Percentiles rank a stretch among this genome's conserved stretches.
Evolutionary conservation across 176 grass and related monocot species (phyloP).

Genomic region (Oryza nivara): DNA sequence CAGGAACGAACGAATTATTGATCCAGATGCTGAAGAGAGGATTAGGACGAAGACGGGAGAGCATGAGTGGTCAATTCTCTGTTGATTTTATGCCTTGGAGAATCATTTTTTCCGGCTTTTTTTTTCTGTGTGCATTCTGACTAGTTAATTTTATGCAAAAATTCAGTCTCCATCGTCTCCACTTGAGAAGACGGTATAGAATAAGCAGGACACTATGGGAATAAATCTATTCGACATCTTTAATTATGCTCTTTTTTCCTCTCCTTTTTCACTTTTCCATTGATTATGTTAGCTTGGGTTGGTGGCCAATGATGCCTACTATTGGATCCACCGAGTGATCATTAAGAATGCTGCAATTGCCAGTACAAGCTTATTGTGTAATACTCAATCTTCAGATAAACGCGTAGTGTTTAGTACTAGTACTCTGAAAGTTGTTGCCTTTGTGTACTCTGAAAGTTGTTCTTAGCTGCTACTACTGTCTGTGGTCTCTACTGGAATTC

Average conservation of each 20-base stretch:
- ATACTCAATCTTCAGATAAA: not conserved
- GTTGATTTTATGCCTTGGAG: not conserved
- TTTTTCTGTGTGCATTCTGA: not conserved
- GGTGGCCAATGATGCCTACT: conserved; percentile 16
- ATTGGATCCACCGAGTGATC: conserved; percentile 1
- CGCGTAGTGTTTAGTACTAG: not conserved
- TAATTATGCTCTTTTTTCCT: not conserved
- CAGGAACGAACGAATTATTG: not conserved
- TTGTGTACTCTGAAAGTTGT: conserved; percentile 6
- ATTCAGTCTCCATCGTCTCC: not conserved
- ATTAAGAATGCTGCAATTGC: not conserved
- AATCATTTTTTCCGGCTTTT: not conserved
- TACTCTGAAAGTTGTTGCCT: too few relatives aligned
- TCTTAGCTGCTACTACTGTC: not conserved
- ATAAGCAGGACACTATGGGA: not conserved
- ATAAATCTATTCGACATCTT: not conserved
- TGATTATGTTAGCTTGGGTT: not conserved
- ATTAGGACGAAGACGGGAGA: not conserved
- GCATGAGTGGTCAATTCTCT: not conserved
- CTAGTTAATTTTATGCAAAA: not conserved
- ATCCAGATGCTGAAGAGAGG: not conserved
- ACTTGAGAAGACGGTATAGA: not conserved
- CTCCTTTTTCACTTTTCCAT: not conserved
- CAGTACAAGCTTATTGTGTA: conserved; percentile 7
- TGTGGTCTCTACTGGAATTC: conserved; percentile 24